Evolutionary conservation across 2,329 filamentous ascomycete genomes (phyloP), one percentile per base, ranked within the genome.

Genomic region (Talaromyces sp.): DNA sequence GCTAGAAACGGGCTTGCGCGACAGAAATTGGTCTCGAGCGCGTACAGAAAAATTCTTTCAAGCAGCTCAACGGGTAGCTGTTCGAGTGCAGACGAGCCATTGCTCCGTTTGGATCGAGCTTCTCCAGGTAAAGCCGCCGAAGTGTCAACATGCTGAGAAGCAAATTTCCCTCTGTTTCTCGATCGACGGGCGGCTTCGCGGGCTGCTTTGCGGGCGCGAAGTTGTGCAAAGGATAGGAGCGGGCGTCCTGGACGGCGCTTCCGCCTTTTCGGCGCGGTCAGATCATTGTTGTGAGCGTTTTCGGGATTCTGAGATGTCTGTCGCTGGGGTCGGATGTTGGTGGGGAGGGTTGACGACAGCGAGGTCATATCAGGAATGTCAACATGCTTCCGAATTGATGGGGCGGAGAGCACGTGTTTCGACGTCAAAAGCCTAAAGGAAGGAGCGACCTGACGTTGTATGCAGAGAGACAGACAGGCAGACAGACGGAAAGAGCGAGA

Each of bases 21-120:
- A 2, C 80, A 75, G 1, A 84, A 70, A 43, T 81, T 79, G 37
- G 82, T 68, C 67, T 84, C 83, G 27, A 80, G 69, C 6, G 80
- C 78, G 33, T 78, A 71, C n/a, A 83, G 73, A 66, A 85, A 85
- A 54, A 86, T 84, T 47, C 78, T 75, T 68, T 85, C 80, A n/a
- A 85, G 75, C 13, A 86, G 70, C 70, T 86, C 84, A 3, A 77
- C 71, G 0, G 84, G 84, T 0, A 86, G 74, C 4, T 68, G 64
- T 69, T 86, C 83, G 13, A 86, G 71, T 10, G 66, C 64, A 3
- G 78, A 78, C 3, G 76, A 66, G 37, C 56, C 63, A 58, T 66
- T 59, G 3, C 47, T 54, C 19, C 65, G 57, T 14, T 19, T 61
- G 4, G 45, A 10, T n/a, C 45, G 45, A 13, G 54, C 9, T 13